Conservation (phyloP, 306 rosid species). For the Trifolium repens region DNA sequence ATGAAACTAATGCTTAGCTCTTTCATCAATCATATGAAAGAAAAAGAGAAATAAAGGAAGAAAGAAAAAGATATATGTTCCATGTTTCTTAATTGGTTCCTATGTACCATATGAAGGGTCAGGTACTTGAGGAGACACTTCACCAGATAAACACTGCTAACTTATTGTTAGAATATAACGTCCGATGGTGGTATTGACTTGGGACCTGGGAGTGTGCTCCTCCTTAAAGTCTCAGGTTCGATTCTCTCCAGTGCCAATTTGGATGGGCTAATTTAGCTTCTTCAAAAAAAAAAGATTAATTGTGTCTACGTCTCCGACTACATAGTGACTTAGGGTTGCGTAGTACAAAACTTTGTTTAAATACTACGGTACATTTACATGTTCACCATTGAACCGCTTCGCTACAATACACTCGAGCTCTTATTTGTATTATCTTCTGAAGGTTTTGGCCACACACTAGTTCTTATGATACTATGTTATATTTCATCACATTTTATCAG, state of each 20-base stretch:
- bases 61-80: slow-evolving; percentile 42
- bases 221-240: no score
- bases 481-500: not conserved
- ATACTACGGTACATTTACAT: not conserved
- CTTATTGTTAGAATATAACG: not conserved
- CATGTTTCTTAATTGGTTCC: slow-evolving; percentile 40
- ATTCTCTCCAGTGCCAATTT: no score
- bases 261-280: no score
- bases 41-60: slow-evolving; percentile 30
- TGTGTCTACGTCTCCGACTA: not conserved
- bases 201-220: no score
- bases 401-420: not conserved
- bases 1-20: slow-evolving; percentile 34
- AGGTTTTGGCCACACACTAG: slow-evolving; percentile 38
- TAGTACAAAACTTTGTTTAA: no score
- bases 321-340: not conserved
- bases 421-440: slow-evolving; percentile 33
- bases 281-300: not conserved
- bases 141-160: not conserved
- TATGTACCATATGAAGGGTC: slow-evolving; percentile 38
- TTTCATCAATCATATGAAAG: slow-evolving; percentile 43
- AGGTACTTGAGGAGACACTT: slow-evolving; percentile 44
- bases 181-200: not conserved
- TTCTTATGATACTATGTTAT: not conserved
- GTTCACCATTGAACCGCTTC: not conserved